Evolutionary conservation across 1,284 basidiomycete genomes (phyloP), one percentile per base, ranked within the genome.

Genomic region (Ustilago shanxiensis): DNA sequence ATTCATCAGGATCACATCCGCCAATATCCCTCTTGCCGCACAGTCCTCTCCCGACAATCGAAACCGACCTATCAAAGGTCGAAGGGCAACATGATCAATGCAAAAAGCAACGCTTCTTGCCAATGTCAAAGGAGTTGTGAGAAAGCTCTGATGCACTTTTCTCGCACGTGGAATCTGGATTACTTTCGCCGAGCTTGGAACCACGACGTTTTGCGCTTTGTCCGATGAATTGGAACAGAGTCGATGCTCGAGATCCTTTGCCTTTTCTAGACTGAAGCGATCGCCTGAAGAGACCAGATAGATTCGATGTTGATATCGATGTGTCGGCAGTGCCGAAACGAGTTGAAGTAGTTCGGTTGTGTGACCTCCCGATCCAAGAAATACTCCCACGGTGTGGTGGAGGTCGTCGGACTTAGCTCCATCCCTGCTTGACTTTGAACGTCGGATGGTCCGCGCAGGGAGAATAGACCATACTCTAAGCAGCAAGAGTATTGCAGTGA

Each of bases 221-320:
- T 11, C 47, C n/a, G 33, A n/a, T 31, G 57, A 11, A 11, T 13
- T 6, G 20, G 52, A 39, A 7, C 14, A 7, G 29, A 89, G 88
- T 37, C 79, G 80, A 20, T 66, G 68, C 81, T 98, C 96, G 55
- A 96, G 86, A 14, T 89, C 88, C 13, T 87, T 66, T 0, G 91
- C 93, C 84, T 95, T 95, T 63, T 89, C 88, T 28, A 89, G 87
- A 82, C 93, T 95, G 74, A 98, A 89, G 26, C 85, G 82, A 86
- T 99, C 96, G 1, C 93, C 95, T 61, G 92, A 89, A 72, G 93
- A 92, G 79, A 94, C 88, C 63, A 98, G 89, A 84, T 98, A 99
- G 31, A 89, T 90, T 56, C 96, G 89, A 14, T 90, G 91, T 1
- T 88, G 88, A 86, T 96, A 98, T 52, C 92, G 90, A 18, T 88